Base-by-base conservation (phyloP, 345 rosid species). In the Crucihimalaya himalaica region DNA sequence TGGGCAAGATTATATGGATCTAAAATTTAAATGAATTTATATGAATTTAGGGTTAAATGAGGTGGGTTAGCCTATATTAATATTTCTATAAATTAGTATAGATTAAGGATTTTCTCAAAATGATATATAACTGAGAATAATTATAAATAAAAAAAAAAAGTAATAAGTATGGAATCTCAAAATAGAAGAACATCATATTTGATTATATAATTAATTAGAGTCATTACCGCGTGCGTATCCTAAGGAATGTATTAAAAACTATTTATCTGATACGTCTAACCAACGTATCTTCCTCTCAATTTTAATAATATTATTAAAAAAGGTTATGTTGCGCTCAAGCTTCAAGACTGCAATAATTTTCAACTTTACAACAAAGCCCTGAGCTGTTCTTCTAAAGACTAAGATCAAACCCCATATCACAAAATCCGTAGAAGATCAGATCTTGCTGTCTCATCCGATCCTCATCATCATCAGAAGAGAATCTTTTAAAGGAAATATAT, bases 331-430 rank as follows among this genome's bases (percentile, higher is more conserved):
- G 31, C 53, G 56, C 64, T 52, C 65, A 40, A 68, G 1, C 63
- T 20, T 69, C 74, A 45, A 75, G 39, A 42, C 78, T 67, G 29
- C 67, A 53, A 70, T 66, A 31, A 89, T 88, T 91, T 79, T 78
- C 66, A 58, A 87, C 95, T 86, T 90, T 84, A 82, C 87, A 82
- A 52, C 82, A 72, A 79, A 85, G 86, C 77, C 75, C 81, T 87
- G 96, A 90, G 81, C 89, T 83, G 91, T 80, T 81, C 83, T 71
- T 68, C 69, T 12, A 58, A 67, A 67, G 37, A 48, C 5, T 70
- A 48, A 51, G 29, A 74, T 73, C 84, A 34, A 56, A 68, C 47
- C 65, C 79, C 82, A 72, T 29, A 66, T 19, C 78, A 80, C 75
- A 76, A 70, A 40, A 82, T 83, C 86, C 76, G 23, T 73, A 55